A percentile compares a stretch with the other conserved stretches of the same genome.
These are phyloP conservation scores for Eimeria praecox DNA, from an alignment of 169 alveolate species.

Conservation along the genomic window DNA sequence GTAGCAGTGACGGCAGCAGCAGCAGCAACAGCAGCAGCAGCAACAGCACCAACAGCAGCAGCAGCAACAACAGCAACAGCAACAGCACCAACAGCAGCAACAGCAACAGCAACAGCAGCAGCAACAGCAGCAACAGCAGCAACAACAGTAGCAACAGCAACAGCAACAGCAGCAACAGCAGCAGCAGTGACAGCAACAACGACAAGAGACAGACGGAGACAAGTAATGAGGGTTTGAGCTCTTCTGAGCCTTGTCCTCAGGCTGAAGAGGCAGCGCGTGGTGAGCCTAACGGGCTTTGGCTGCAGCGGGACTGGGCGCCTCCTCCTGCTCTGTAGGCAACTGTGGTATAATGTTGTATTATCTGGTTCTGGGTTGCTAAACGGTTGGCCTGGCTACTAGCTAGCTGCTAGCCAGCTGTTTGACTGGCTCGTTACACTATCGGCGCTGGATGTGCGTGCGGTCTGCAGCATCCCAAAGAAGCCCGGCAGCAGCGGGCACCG, in stretches of 20 bases:
- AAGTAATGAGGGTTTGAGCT: neutral
- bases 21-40: conserved; percentile 25
- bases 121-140: neutral
- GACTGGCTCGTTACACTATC: neutral
- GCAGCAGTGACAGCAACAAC: conserved; percentile 22
- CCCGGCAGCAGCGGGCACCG: neutral
- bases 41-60: neutral
- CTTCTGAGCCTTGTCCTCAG: neutral
- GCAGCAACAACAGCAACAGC: neutral
- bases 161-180: neutral
- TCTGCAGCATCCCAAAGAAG: neutral
- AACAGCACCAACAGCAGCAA: neutral
- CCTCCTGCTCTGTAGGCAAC: neutral
- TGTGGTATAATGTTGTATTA: too few relatives aligned
- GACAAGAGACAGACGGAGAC: neutral
- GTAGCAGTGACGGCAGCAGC: neutral
- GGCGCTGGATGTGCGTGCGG: neutral
- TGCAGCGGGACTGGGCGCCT: neutral
- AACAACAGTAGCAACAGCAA: conserved; percentile 1
- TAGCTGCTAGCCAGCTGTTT: too few relatives aligned
- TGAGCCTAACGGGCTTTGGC: neutral
- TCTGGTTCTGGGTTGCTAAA: neutral
- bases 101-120: neutral
- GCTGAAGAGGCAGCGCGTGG: neutral
- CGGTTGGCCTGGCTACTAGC: too few relatives aligned